Evolutionary conservation across 768 basidiomycete species (phyloP).

Genomic region (Kondoa subrosea): DNA sequence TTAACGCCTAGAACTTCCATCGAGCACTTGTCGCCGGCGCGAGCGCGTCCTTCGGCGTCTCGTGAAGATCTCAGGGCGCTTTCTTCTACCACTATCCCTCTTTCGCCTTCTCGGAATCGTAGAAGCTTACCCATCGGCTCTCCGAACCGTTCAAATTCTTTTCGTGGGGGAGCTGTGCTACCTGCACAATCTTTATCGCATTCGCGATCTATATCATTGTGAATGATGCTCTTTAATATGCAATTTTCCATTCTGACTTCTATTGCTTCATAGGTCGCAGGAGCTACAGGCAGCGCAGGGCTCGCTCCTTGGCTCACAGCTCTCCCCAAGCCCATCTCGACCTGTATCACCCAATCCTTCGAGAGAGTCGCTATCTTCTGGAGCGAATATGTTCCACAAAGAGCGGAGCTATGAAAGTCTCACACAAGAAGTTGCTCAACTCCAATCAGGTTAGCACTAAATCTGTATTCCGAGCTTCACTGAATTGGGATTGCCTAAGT

Average conservation of each 20-base stretch:
- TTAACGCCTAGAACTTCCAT: neutral
- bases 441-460: slow-evolving; percentile 83
- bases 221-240: neutral
- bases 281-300: slow-evolving; percentile 39
- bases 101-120: slow-evolving; percentile 19
- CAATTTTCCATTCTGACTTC: too few relatives aligned
- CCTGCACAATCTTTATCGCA: slow-evolving; percentile 39
- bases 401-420: slow-evolving; percentile 69
- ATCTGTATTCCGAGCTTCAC: slow-evolving; percentile 54
- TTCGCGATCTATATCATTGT: slow-evolving; percentile 78
- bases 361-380: neutral
- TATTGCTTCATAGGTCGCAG: slow-evolving; percentile 45
- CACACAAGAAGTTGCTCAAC: slow-evolving; percentile 85
- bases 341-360: slow-evolving; percentile 13
- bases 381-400: slow-evolving; percentile 44
- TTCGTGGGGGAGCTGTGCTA: slow-evolving; percentile 25
- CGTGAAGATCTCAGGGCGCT: slow-evolving; percentile 26
- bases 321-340: slow-evolving; percentile 15
- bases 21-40: neutral
- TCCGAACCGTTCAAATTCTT: slow-evolving; percentile 20
- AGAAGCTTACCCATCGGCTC: slow-evolving; percentile 24
- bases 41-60: neutral
- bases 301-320: slow-evolving; percentile 30
- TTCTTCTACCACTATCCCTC: slow-evolving; percentile 19
- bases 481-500: neutral